phyloP scores from a whole-genome alignment of 2,329 filamentous ascomycete species.

The Nemania abortiva region DNA sequence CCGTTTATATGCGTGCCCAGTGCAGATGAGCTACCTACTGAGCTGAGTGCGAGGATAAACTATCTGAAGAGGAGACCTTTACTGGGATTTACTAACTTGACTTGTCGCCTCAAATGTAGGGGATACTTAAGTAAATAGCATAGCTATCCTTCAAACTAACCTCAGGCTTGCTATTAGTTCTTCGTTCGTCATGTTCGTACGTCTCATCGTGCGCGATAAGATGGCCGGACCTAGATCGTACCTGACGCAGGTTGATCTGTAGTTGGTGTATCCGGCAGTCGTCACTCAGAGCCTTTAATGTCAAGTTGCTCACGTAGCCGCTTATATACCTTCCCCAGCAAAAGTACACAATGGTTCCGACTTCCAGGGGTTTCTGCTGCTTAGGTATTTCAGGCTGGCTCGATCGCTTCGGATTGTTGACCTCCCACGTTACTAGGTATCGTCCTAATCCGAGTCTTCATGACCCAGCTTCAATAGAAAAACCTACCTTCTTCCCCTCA shows the following conservation, averaged over 20 bases:
- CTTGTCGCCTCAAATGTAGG: too few relatives aligned
- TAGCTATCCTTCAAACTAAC: background rate
- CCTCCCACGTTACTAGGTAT: background rate
- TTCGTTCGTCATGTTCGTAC: background rate
- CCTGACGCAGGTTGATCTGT: background rate
- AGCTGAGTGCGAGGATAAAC: too few relatives aligned
- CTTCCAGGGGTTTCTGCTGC: conserved; percentile 17
- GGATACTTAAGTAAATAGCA: background rate
- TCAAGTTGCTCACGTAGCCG: background rate
- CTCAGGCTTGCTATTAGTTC: background rate
- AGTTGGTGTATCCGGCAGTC: background rate
- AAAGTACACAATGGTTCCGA: background rate
- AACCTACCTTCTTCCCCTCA: conserved; percentile 1
- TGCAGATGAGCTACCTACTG: too few relatives aligned
- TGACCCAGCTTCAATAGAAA: background rate
- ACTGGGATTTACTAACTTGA: too few relatives aligned
- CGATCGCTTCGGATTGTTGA: background rate
- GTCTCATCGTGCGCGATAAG: background rate
- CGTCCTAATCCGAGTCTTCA: background rate
- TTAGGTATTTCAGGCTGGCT: background rate
- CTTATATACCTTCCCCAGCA: conserved; percentile 10
- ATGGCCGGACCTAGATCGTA: background rate
- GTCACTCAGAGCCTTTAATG: background rate
- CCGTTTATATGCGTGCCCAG: too few relatives aligned
- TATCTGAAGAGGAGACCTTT: too few relatives aligned